These are phyloP conservation scores for Lyophyllum semitale DNA, from an alignment of 768 basidiomycete species.

Conservation along the genomic window DNA sequence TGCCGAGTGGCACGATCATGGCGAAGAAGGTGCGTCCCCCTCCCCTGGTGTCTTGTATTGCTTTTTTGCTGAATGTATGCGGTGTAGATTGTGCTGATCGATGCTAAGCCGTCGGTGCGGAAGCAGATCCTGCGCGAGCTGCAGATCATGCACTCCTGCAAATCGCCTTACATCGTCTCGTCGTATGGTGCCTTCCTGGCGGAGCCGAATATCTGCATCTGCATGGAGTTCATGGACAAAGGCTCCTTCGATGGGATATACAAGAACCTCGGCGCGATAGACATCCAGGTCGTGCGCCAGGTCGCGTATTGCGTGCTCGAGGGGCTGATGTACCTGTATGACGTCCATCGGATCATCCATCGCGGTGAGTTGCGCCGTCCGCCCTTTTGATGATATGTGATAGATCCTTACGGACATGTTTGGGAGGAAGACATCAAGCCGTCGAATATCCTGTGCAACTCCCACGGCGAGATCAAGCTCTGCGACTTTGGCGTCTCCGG, in stretches of 20 bases:
- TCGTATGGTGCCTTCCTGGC: constrained; percentile 96
- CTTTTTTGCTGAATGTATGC: not conserved
- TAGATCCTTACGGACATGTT: no score
- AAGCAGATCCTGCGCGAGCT: constrained; percentile 98
- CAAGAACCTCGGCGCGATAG: constrained; percentile 89
- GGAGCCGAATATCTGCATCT: constrained; percentile 98
- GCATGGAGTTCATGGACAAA: constrained; percentile 97
- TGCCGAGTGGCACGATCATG: constrained; percentile 90
- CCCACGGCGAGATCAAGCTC: constrained; percentile 94
- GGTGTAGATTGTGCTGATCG: constrained; percentile 88
- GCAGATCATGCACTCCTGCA: constrained; percentile 98
- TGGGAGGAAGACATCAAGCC: constrained; percentile 91
- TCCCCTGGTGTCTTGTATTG: not conserved
- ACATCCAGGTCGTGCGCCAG: constrained; percentile 88
- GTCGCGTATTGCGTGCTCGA: constrained; percentile 93
- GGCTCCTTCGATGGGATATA: constrained; percentile 93
- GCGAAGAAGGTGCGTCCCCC: constrained; percentile 84
- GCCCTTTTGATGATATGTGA: not conserved
- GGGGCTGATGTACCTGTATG: constrained; percentile 97
- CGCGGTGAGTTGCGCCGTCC: constrained; percentile 63
- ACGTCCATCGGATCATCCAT: constrained; percentile 96
- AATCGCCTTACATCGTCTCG: constrained; percentile 90
- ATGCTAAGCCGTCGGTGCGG: constrained; percentile 91
- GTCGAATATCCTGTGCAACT: constrained; percentile 95
- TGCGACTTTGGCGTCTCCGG: constrained; percentile 99